phyloP scores from a whole-genome alignment of 1,284 basidiomycete species.

The Tetrapyrgos nigripes region DNA sequence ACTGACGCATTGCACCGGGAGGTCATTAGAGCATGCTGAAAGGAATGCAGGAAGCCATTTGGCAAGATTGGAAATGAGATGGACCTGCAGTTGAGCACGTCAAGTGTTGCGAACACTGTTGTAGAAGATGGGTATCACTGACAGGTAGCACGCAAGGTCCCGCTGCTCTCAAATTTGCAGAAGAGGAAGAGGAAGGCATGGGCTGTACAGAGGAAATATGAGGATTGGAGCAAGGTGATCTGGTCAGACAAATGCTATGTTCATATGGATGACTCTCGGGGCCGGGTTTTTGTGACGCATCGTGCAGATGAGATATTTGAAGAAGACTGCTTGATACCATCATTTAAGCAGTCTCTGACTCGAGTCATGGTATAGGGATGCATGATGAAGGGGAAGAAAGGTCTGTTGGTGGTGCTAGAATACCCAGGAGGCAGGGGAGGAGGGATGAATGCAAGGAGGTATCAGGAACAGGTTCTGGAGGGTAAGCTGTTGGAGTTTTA shows the following conservation, averaged over 20 bases:
- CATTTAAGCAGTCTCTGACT: not conserved
- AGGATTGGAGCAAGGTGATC: slow-evolving; percentile 14
- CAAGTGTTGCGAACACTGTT: slow-evolving; percentile 1
- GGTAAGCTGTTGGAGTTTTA: not conserved
- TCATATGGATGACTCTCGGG: too few relatives aligned
- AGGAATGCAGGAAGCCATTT: slow-evolving; percentile 1
- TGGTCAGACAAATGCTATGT: too few relatives aligned
- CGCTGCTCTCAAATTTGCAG: slow-evolving; percentile 7
- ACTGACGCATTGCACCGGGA: too few relatives aligned
- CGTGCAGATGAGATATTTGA: too few relatives aligned
- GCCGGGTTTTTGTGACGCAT: too few relatives aligned
- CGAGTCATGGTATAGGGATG: not conserved
- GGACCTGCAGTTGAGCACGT: not conserved
- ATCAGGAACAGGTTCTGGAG: not conserved
- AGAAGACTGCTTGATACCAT: too few relatives aligned
- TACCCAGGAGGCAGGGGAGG: too few relatives aligned
- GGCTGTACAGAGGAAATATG: slow-evolving; percentile 2
- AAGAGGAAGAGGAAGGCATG: not conserved
- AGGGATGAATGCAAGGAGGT: too few relatives aligned
- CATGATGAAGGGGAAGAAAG: slow-evolving; percentile 1
- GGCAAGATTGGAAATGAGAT: slow-evolving; percentile 8
- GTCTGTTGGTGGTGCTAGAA: too few relatives aligned
- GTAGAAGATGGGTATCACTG: slow-evolving; percentile 14
- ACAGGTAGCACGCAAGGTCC: too few relatives aligned
- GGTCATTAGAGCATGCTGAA: too few relatives aligned